A percentile compares a stretch with the other conserved stretches of the same genome.
phyloP scores from a whole-genome alignment of 768 basidiomycete species.

The Pulveroboletus sp. region DNA sequence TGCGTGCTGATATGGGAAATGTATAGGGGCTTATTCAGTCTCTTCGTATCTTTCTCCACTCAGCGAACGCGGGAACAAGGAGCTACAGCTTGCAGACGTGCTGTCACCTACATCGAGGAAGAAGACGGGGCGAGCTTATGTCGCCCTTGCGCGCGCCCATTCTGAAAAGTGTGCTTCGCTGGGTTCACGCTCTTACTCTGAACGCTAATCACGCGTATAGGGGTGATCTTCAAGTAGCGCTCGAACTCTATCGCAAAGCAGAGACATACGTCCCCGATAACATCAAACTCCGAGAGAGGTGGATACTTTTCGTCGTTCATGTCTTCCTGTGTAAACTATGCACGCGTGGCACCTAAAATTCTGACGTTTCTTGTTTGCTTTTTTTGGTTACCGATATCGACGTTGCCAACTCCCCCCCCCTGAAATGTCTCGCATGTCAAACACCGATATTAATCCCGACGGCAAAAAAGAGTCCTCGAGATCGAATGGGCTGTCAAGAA shows the following conservation, averaged over 20 bases:
- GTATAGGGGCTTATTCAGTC: slow-evolving; percentile 13
- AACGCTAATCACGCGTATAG: slow-evolving; percentile 31
- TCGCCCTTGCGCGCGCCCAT: slow-evolving; percentile 75
- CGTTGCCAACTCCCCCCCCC: no score
- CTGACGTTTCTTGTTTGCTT: slow-evolving; percentile 36
- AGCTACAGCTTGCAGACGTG: slow-evolving; percentile 54
- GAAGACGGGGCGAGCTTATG: slow-evolving; percentile 78
- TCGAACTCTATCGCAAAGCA: slow-evolving; percentile 79
- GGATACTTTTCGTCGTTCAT: slow-evolving; percentile 65
- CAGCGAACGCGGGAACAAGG: slow-evolving; percentile 60
- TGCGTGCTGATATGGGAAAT: slow-evolving; percentile 33
- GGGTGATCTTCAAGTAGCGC: slow-evolving; percentile 74
- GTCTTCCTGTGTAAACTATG: slow-evolving; percentile 58
- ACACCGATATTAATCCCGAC: not conserved
- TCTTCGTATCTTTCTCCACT: not conserved
- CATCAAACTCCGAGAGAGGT: slow-evolving; percentile 82
- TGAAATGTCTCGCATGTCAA: not conserved
- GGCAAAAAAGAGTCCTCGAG: slow-evolving; percentile 65
- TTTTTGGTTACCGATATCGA: not conserved
- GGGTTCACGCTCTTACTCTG: not conserved
- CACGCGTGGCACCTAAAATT: slow-evolving; percentile 28
- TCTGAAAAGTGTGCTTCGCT: slow-evolving; percentile 62
- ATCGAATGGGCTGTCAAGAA: slow-evolving; percentile 76
- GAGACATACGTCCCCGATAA: slow-evolving; percentile 84
- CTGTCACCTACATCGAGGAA: slow-evolving; percentile 73